A percentile compares a stretch with the other conserved stretches of the same genome.
Evolutionary conservation across 1,284 basidiomycete genomes (phyloP).

Genomic region (Marasmius fiardii): DNA sequence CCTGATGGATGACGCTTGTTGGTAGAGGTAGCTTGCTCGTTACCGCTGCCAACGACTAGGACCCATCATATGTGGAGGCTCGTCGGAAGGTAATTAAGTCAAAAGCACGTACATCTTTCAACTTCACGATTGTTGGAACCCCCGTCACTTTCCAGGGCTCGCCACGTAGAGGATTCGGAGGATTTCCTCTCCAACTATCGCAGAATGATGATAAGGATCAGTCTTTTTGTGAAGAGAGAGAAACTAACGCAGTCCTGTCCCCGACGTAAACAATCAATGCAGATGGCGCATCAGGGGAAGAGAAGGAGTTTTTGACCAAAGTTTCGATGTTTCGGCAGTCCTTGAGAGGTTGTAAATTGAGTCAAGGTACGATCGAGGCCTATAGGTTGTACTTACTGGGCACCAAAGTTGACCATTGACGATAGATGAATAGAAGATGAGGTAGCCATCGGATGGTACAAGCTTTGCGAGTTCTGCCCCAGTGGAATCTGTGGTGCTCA

Average conservation of each 20-base stretch:
- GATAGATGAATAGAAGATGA: conserved; percentile 67
- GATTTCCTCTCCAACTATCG: conserved; percentile 59
- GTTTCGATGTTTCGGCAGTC: conserved; percentile 72
- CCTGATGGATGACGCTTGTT: too few relatives aligned
- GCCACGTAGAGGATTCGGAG: conserved; percentile 59
- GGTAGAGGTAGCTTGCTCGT: too few relatives aligned
- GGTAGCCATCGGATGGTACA: conserved; percentile 44
- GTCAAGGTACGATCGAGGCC: not conserved
- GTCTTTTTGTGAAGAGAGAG: not conserved
- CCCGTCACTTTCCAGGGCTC: conserved; percentile 61
- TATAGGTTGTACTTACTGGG: conserved; percentile 42
- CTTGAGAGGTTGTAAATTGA: conserved; percentile 31
- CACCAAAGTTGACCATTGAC: conserved; percentile 63
- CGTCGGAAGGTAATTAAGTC: not conserved
- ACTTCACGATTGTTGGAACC: conserved; percentile 73
- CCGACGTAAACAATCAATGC: conserved; percentile 77
- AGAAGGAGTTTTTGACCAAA: conserved; percentile 56
- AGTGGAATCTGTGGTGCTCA: conserved; percentile 29
- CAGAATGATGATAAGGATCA: not conserved
- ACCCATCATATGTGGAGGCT: conserved; percentile 1
- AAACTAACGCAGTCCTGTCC: conserved; percentile 58
- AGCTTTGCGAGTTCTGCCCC: conserved; percentile 26
- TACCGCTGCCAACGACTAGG: too few relatives aligned
- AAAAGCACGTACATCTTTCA: conserved; percentile 55
- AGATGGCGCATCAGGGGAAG: conserved; percentile 46